phyloP scores from a whole-genome alignment of 2,329 filamentous ascomycete genomes.

The Didymellaceae sp. region DNA sequence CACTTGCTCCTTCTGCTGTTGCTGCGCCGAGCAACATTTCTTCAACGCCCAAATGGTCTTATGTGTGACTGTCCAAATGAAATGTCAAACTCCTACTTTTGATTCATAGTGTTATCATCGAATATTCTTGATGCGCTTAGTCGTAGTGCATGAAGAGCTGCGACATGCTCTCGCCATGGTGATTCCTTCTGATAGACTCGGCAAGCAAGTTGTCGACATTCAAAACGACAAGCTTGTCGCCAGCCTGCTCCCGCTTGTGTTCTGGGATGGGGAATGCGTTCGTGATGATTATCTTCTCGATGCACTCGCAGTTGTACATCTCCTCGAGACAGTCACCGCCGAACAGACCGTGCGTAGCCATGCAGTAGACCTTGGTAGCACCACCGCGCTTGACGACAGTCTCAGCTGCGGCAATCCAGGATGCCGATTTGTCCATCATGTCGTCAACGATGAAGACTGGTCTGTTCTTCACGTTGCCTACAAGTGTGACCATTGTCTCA shows the following conservation, averaged over 20 bases:
- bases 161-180: slow-evolving; percentile 86
- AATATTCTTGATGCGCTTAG: slow-evolving; percentile 14
- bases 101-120: neutral
- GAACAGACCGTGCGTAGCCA: slow-evolving; percentile 95
- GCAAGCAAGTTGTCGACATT: slow-evolving; percentile 87
- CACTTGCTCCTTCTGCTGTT: no score
- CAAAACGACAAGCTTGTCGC: slow-evolving; percentile 81
- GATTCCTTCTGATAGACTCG: slow-evolving; percentile 93
- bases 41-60: no score
- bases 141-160: slow-evolving; percentile 57
- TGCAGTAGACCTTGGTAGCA: slow-evolving; percentile 94
- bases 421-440: slow-evolving; percentile 97
- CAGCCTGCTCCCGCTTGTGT: slow-evolving; percentile 71
- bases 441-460: slow-evolving; percentile 96
- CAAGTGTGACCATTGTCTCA: slow-evolving; percentile 96
- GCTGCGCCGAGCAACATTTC: neutral
- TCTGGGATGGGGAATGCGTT: slow-evolving; percentile 94
- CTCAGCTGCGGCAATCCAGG: slow-evolving; percentile 97
- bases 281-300: slow-evolving; percentile 91
- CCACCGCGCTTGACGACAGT: slow-evolving; percentile 91
- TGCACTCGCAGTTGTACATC: slow-evolving; percentile 90
- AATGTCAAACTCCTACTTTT: neutral
- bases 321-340: slow-evolving; percentile 88
- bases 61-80: no score
- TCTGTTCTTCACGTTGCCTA: slow-evolving; percentile 87